These are phyloP conservation scores for Chiua sp. DNA, from an alignment of 1,284 basidiomycete species.

Conservation along the genomic window DNA sequence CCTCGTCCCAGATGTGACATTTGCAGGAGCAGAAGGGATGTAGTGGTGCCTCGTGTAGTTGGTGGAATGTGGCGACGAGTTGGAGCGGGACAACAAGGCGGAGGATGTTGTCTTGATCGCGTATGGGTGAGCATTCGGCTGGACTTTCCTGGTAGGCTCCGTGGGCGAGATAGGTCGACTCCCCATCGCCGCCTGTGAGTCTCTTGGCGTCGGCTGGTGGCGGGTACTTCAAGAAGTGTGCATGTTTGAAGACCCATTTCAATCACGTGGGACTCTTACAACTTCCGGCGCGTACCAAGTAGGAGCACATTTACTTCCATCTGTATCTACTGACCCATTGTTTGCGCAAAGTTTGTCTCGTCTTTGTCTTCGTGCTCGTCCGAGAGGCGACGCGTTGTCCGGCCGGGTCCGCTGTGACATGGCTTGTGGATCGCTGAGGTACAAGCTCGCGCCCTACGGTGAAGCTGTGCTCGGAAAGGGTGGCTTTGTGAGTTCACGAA, in stretches of 20 bases:
- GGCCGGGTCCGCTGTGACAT: background rate
- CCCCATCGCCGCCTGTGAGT: conserved; percentile 13
- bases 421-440: background rate
- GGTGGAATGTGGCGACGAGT: conserved; percentile 35
- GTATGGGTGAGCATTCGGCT: conserved; percentile 42
- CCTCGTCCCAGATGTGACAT: background rate
- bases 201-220: background rate
- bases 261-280: too few relatives aligned
- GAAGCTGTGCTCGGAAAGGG: background rate
- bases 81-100: conserved; percentile 43
- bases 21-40: conserved; percentile 30
- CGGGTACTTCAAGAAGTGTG: too few relatives aligned
- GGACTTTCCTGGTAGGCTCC: conserved; percentile 25
- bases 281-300: too few relatives aligned
- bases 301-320: too few relatives aligned
- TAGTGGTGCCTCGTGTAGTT: conserved; percentile 35
- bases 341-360: too few relatives aligned
- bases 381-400: too few relatives aligned
- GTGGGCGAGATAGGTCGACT: conserved; percentile 22
- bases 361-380: too few relatives aligned
- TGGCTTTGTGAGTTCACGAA: background rate
- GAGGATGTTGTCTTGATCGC: conserved; percentile 45
- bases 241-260: too few relatives aligned
- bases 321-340: too few relatives aligned
- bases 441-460: background rate